These are phyloP conservation scores for Arabis hirsuta DNA, from an alignment of 345 rosid genomes.

Conservation along the genomic window DNA sequence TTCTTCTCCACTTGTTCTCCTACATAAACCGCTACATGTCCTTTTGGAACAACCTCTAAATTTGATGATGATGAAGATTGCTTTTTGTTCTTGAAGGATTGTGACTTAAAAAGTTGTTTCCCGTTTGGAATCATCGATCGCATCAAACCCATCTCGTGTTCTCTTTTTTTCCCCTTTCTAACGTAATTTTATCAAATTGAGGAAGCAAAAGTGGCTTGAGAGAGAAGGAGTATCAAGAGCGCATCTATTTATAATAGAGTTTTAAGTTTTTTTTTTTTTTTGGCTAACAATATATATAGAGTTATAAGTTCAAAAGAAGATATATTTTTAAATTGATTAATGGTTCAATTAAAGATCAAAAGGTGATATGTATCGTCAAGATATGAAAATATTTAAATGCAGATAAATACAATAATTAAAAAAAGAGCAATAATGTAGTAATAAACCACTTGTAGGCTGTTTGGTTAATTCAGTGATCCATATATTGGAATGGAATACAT, in stretches of 20 bases:
- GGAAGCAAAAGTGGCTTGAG: not conserved
- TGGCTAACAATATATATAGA: not conserved
- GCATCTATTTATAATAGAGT: not conserved
- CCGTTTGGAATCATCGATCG: slow-evolving; percentile 20
- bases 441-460: slow-evolving; percentile 21
- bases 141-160: slow-evolving; percentile 26
- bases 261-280: not conserved
- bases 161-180: not conserved
- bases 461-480: slow-evolving; percentile 12
- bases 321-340: not conserved
- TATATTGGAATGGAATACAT: not conserved
- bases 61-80: slow-evolving; percentile 9
- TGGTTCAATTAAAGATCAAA: slow-evolving; percentile 16
- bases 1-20: slow-evolving; percentile 42
- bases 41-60: slow-evolving; percentile 40
- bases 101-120: slow-evolving; percentile 38
- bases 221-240: not conserved
- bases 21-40: slow-evolving; percentile 47
- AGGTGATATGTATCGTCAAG: slow-evolving; percentile 7
- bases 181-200: not conserved
- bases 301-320: not conserved
- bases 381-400: not conserved
- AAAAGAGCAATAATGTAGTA: slow-evolving; percentile 17
- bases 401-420: not conserved
- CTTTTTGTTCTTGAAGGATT: slow-evolving; percentile 26